Base-by-base conservation (phyloP, 176 grass and related monocot genomes). In the Lolium rigidum region DNA sequence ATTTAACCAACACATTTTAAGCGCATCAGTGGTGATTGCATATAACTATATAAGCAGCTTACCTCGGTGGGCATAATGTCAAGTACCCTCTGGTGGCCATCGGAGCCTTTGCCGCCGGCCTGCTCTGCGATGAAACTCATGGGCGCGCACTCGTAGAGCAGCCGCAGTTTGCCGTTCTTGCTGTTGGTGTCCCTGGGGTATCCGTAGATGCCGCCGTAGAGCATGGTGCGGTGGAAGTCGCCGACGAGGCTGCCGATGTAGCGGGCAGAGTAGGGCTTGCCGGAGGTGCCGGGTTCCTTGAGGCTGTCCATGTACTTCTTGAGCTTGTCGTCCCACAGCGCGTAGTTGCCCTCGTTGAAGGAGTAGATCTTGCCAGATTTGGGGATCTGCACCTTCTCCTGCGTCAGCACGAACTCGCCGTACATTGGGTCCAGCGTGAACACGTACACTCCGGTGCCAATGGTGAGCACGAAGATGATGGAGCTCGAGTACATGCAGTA, bases 401-500 rank as follows among this genome's bases (percentile, higher is more conserved):
- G 94, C 66, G 94, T 99, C 79, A 99, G 90, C 85, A 99, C 94
- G 90, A 99, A 96, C 88, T 99, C 97, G 13, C 97, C 97, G 76
- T 96, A 99, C 97, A 99, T 94, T 2, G 97, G 97, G 80, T 99
- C 97, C 56, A 99, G 90, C 50, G 94, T 99, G 94, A 99, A 99
- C 81, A 87, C 90, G 76, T 94, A 99, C 78, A 96, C 97, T 55
- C 97, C 97, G 26, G 85, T 90, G 70, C 97, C 97, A 74, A 99
- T 43, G 43, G 97, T 99, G 51, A 99, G 71, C 84, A 99, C 97
- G 91, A 99, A 99, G 89, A 99, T 96, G 25, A 96, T 85, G 18
- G 97, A 99, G 90, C 97, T 98, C 12, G 97, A 99, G 93, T 99
- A 99, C 94, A 99, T 99, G 88, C 97, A 99, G 86, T 99, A 99